Evolutionary conservation across 192 early-diverging fungal genomes (phyloP), one percentile per base, ranked within the genome.

Genomic region (Entomortierella beljakovae): DNA sequence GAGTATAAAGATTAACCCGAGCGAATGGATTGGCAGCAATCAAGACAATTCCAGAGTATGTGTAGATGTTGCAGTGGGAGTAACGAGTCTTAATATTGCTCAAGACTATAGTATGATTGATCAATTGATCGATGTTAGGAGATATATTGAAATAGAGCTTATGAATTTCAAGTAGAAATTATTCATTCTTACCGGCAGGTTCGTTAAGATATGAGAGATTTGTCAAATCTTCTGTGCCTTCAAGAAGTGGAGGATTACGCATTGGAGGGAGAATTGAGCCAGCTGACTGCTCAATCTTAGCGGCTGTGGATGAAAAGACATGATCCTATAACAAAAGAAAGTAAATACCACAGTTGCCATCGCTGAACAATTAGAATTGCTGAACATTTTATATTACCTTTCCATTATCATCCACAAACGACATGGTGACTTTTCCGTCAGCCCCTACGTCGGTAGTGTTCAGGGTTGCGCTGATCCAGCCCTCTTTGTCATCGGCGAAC

Each of bases 41-140:
- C 70, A 99, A 84, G n/a, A 99, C 98, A 63, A 99, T 98, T 52
- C 98, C 98, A 42, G 97, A 98, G 80, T 99, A 99, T 34, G 98
- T 99, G 82, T 99, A 99, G 79, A 99, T 99, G 79, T 93, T 93
- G 75, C 96, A 89, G 83, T 97, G 94, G 4, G 84, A 82, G 79
- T 98, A 99, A 53, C 98, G 91, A 22, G 95, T 89, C 43, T 85
- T 87, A 79, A 99, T 92, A 66, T 94, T 97, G 83, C 98, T 92
- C 57, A 99, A 88, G 3, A 99, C 98, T 86, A 88, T 35, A 33
- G n/a, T n/a, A 20, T 35, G 43, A 35, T 35, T 50, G 31, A 54
- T 11, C 23, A 16, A 53, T 57, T 2, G 37, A 46, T 20, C 3
- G 37, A 15, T 11, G 20, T 5, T 4, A 6, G 29, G 13, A 28